phyloP scores from a whole-genome alignment of 768 basidiomycete species.

The Rhizopogon vesiculosus region DNA sequence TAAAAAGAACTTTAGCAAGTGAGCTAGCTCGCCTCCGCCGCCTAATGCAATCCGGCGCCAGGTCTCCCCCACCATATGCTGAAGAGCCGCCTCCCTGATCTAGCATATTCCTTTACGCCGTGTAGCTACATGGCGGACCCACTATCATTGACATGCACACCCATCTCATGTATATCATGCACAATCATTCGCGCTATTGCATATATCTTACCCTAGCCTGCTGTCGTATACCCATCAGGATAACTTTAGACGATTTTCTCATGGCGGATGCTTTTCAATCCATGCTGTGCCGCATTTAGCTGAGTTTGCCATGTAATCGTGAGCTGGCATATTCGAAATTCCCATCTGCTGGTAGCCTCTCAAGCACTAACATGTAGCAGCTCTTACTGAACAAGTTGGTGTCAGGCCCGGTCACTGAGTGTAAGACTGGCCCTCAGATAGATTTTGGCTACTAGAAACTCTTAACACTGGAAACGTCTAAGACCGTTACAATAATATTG shows the following conservation, averaged over 20 bases:
- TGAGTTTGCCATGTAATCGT: background rate
- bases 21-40: slow-evolving; percentile 69
- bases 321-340: too few species aligned
- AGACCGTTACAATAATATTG: too few species aligned
- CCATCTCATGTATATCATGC: slow-evolving; percentile 26
- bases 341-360: too few species aligned
- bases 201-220: slow-evolving; percentile 10
- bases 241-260: slow-evolving; percentile 14
- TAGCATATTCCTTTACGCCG: background rate
- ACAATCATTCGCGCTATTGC: slow-evolving; percentile 20
- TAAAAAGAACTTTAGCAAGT: slow-evolving; percentile 46
- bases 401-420: too few species aligned
- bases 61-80: slow-evolving; percentile 19
- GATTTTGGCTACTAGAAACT: too few species aligned
- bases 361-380: too few species aligned
- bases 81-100: background rate
- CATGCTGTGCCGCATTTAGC: background rate
- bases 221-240: slow-evolving; percentile 21
- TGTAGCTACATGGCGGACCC: background rate
- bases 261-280: background rate
- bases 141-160: slow-evolving; percentile 15
- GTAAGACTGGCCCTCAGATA: too few species aligned
- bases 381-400: too few species aligned
- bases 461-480: too few species aligned
- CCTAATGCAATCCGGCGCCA: slow-evolving; percentile 60